Percentiles rank a stretch among this genome's conserved stretches.
phyloP scores from a whole-genome alignment of 2,329 filamentous ascomycete genomes.

The Penicillium frequentans region DNA sequence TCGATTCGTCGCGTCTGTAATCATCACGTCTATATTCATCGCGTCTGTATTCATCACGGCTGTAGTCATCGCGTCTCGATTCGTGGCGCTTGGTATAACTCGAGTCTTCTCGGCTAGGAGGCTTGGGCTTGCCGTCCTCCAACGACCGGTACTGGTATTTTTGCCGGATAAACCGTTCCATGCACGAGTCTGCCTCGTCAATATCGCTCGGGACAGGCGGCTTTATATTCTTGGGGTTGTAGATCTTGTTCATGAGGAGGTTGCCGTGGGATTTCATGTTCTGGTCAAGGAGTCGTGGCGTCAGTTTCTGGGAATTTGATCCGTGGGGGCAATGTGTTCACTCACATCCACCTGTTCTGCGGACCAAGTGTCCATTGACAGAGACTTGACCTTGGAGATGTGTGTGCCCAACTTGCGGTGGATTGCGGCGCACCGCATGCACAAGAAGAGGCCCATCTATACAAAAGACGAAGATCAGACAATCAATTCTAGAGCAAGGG shows the following conservation, averaged over 20 bases:
- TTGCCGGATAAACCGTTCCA: conserved; percentile 92
- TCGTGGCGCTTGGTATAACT: conserved; percentile 48
- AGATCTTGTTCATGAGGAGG: conserved; percentile 77
- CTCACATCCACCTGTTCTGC: conserved; percentile 93
- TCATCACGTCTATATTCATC: no score
- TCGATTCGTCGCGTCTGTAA: conserved; percentile 16
- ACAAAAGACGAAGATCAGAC: conserved; percentile 7
- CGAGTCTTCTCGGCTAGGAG: conserved; percentile 54
- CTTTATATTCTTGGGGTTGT: conserved; percentile 81
- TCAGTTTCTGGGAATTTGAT: not conserved
- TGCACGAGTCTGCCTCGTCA: conserved; percentile 88
- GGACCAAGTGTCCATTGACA: conserved; percentile 98
- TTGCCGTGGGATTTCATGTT: conserved; percentile 96
- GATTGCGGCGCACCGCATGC: conserved; percentile 93
- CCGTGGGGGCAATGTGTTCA: conserved; percentile 5
- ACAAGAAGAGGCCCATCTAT: conserved; percentile 90
- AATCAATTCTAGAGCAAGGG: not conserved
- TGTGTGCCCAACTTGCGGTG: conserved; percentile 94
- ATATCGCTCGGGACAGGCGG: conserved; percentile 84
- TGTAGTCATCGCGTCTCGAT: not conserved
- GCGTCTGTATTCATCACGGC: no score
- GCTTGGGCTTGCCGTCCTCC: conserved; percentile 46
- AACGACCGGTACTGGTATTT: conserved; percentile 77
- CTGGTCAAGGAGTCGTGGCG: conserved; percentile 49
- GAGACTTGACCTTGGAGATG: conserved; percentile 96